phyloP scores from a whole-genome alignment of 495 filamentous ascomycete genomes.

The Amorphotheca resinae region DNA sequence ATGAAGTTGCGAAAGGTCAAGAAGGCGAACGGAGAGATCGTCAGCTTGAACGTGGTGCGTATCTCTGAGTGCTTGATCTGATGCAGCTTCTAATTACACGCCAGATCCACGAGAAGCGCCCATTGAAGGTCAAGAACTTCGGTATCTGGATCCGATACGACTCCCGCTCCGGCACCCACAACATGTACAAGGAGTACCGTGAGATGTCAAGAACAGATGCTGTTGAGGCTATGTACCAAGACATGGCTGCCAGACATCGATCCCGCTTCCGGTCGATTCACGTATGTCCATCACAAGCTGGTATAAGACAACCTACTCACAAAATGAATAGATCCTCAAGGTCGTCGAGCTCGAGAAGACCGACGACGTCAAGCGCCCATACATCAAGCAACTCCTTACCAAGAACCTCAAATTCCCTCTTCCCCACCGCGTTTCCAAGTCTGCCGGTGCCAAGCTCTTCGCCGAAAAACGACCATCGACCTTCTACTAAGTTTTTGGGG shows the following conservation, averaged over 20 bases:
- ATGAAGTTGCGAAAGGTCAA: conserved; percentile 98
- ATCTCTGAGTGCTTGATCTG: not conserved
- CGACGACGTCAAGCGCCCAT: conserved; percentile 85
- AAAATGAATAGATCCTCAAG: conserved; percentile 69
- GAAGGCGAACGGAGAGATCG: conserved; percentile 99
- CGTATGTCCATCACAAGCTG: conserved; percentile 46
- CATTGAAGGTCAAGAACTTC: conserved; percentile 99
- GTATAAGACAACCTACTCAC: conserved; percentile 17
- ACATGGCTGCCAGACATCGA: conserved; percentile 98
- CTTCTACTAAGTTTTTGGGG: conserved; percentile 37
- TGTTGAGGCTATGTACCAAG: conserved; percentile 94
- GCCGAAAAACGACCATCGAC: conserved; percentile 82
- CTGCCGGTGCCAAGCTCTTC: conserved; percentile 74
- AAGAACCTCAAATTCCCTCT: conserved; percentile 98
- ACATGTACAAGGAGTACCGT: conserved; percentile 99
- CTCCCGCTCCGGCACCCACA: conserved; percentile 98
- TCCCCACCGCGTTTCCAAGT: conserved; percentile 82
- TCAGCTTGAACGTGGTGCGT: conserved; percentile 87
- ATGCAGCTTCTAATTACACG: not conserved
- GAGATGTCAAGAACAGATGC: conserved; percentile 92
- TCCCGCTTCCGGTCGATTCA: conserved; percentile 94
- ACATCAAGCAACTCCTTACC: conserved; percentile 94
- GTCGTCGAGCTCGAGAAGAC: conserved; percentile 92
- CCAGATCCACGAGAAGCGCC: conserved; percentile 96
- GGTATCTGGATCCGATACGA: conserved; percentile 99